Percentiles rank a stretch among this genome's conserved stretches.
These are phyloP conservation scores for Hypoxylon sp. DNA, from an alignment of 2,329 filamentous ascomycete species.

Conservation along the genomic window DNA sequence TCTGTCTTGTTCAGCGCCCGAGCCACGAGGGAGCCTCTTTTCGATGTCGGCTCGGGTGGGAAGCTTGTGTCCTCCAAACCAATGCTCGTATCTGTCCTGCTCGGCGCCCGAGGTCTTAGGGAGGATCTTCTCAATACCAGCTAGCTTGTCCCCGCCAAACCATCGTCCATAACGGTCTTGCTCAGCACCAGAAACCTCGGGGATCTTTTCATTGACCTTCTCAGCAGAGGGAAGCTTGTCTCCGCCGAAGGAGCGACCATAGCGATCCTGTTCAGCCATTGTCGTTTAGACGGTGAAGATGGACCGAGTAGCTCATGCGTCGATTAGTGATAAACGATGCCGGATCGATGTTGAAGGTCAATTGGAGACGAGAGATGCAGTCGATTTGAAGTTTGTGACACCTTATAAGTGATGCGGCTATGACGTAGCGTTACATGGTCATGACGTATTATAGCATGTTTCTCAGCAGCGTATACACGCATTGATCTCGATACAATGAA, in stretches of 20 bases:
- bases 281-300: slow-evolving; percentile 10
- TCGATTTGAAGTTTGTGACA: slow-evolving; percentile 18
- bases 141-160: slow-evolving; percentile 45
- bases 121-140: slow-evolving; percentile 40
- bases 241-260: slow-evolving; percentile 46
- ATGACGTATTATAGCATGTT: slow-evolving; percentile 35
- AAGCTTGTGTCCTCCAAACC: slow-evolving; percentile 42
- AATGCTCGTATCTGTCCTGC: slow-evolving; percentile 46
- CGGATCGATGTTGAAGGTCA: neutral
- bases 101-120: slow-evolving; percentile 43
- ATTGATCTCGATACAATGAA: neutral
- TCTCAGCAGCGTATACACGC: slow-evolving; percentile 11
- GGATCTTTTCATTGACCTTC: slow-evolving; percentile 24
- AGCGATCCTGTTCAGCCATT: slow-evolving; percentile 50
- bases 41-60: slow-evolving; percentile 38
- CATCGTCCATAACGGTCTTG: slow-evolving; percentile 47
- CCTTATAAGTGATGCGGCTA: slow-evolving; percentile 28
- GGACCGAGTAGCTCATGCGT: slow-evolving; percentile 11
- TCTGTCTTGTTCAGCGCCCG: slow-evolving; percentile 48
- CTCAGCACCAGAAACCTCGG: slow-evolving; percentile 42
- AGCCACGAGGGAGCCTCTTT: slow-evolving; percentile 35
- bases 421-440: slow-evolving; percentile 40
- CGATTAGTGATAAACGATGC: neutral
- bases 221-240: slow-evolving; percentile 36
- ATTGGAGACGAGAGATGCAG: neutral